Conservation (phyloP, 2,329 filamentous ascomycete genomes). For the Beauveria australis region DNA sequence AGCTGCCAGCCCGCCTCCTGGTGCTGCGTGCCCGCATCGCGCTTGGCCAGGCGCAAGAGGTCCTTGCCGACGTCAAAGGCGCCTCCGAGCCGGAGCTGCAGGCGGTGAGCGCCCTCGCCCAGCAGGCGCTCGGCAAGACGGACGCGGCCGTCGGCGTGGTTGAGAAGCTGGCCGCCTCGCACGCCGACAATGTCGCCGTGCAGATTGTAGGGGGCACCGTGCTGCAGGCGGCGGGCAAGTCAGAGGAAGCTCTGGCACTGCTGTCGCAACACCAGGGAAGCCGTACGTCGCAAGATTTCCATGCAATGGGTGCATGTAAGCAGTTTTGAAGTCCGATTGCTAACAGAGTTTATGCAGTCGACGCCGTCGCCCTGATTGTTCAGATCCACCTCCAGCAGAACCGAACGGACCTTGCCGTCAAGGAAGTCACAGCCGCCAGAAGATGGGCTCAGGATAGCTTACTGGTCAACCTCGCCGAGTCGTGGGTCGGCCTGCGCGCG, state of each 20-base stretch:
- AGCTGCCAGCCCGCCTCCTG: constrained; percentile 66
- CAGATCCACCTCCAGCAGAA: constrained; percentile 93
- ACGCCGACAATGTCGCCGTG: constrained; percentile 68
- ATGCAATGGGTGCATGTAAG: not conserved
- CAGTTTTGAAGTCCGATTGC: constrained; percentile 10
- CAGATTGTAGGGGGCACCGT: constrained; percentile 78
- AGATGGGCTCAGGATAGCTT: constrained; percentile 94
- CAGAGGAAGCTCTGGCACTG: constrained; percentile 76
- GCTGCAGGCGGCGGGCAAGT: constrained; percentile 68
- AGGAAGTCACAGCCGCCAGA: constrained; percentile 79
- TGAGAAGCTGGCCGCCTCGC: constrained; percentile 58
- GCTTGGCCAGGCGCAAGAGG: constrained; percentile 66
- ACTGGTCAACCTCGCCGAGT: constrained; percentile 88
- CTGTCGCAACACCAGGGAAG: constrained; percentile 79
- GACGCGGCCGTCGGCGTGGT: constrained; percentile 55
- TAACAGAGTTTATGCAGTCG: constrained; percentile 37
- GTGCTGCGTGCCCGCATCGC: constrained; percentile 77
- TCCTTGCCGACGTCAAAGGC: constrained; percentile 59
- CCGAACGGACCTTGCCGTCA: constrained; percentile 79
- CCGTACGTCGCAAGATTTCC: constrained; percentile 45
- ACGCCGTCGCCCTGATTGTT: constrained; percentile 76
- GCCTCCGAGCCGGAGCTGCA: constrained; percentile 63
- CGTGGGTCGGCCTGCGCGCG: constrained; percentile 84
- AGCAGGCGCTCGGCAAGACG: constrained; percentile 51
- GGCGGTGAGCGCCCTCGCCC: constrained; percentile 69